phyloP scores from a whole-genome alignment of 805 yeast genomes.

The Zygotorulaspora florentina region DNA sequence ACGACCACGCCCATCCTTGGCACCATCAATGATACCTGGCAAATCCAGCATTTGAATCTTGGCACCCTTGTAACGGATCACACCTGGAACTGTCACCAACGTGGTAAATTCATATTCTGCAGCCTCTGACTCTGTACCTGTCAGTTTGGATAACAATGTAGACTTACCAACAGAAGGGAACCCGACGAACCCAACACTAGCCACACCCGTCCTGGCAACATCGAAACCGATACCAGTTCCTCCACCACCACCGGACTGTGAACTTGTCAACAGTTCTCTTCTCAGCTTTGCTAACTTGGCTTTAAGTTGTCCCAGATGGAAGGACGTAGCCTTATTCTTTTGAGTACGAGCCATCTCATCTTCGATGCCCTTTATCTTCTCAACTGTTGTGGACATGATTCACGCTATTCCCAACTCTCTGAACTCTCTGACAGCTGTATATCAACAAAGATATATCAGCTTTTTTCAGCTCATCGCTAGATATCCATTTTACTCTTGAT shows the following conservation, averaged over 20 bases:
- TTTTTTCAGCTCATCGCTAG: constrained; percentile 14
- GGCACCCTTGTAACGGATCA: constrained; percentile 93
- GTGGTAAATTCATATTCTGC: constrained; percentile 98
- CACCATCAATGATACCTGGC: constrained; percentile 89
- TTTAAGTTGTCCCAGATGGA: constrained; percentile 94
- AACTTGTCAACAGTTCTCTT: constrained; percentile 78
- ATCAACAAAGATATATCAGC: not conserved
- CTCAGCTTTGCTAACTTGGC: constrained; percentile 94
- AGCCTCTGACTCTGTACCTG: constrained; percentile 97
- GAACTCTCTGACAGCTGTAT: not conserved
- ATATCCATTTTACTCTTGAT: constrained; percentile 7
- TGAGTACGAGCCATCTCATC: constrained; percentile 98
- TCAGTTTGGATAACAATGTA: constrained; percentile 78
- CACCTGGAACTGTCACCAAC: constrained; percentile 95
- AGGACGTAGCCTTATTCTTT: constrained; percentile 95
- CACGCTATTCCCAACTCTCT: not conserved
- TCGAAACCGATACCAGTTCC: constrained; percentile 94
- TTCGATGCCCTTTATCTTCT: constrained; percentile 80
- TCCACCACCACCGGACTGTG: constrained; percentile 75
- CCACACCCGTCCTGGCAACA: constrained; percentile 98
- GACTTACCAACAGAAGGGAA: constrained; percentile 91
- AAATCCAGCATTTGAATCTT: constrained; percentile 93
- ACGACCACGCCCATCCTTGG: constrained; percentile 87
- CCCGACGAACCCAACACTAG: constrained; percentile 95
- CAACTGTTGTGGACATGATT: constrained; percentile 62